phyloP scores from a whole-genome alignment of 208 protist species.

The Leishmania turanica region DNA sequence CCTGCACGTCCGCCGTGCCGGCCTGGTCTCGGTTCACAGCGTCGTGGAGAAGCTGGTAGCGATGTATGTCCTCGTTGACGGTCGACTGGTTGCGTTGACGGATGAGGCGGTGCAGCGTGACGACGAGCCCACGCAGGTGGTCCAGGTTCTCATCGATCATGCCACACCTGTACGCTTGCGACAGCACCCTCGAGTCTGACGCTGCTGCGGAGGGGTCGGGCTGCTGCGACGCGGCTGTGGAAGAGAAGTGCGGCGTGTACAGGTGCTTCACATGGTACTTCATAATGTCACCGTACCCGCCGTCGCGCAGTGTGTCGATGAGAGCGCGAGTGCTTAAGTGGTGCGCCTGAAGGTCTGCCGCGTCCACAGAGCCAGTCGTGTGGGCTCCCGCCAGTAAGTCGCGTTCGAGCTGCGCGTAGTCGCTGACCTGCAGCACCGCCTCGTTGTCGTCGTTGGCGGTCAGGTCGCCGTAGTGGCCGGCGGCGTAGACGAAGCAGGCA shows the following conservation, averaged over 20 bases:
- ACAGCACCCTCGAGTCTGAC: neutral
- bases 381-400: conserved; percentile 56
- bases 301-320: conserved; percentile 72
- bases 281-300: conserved; percentile 50
- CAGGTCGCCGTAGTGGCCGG: conserved; percentile 65
- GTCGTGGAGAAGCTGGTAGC: conserved; percentile 86
- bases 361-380: conserved; percentile 51
- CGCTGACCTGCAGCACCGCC: conserved; percentile 62
- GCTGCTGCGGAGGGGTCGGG: neutral
- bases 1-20: conserved; percentile 88
- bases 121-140: conserved; percentile 48
- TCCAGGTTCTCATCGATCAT: conserved; percentile 46
- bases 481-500: conserved; percentile 45
- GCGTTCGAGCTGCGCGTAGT: conserved; percentile 77
- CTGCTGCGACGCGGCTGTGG: neutral
- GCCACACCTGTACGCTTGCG: conserved; percentile 30
- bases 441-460: conserved; percentile 66
- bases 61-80: conserved; percentile 89
- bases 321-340: conserved; percentile 67
- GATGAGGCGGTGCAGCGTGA: conserved; percentile 52
- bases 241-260: conserved; percentile 24
- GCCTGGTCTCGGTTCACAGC: conserved; percentile 89
- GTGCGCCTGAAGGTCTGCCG: conserved; percentile 57
- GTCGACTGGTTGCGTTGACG: conserved; percentile 74
- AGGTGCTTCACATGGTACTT: conserved; percentile 30